Evolutionary conservation across 495 filamentous ascomycete species (phyloP), one percentile per base, ranked within the genome.

Genomic region (Amorphotheca resinae): DNA sequence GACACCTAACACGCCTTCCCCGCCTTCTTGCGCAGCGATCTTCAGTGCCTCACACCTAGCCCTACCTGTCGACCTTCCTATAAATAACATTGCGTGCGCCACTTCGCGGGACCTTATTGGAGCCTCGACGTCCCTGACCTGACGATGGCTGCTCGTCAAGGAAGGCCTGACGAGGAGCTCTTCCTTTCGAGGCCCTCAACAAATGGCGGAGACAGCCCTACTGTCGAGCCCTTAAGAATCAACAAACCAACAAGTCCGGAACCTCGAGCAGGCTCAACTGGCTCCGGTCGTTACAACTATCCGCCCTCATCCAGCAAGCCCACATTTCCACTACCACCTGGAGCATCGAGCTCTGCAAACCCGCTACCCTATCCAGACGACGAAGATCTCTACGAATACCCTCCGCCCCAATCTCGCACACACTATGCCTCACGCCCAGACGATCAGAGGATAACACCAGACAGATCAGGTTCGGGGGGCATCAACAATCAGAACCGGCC

Each of bases 181-280:
- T 89, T 89, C 59, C 69, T 88, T 50, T 71, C 71, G 50, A 64
- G 73, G 12, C 73, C 68, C 23, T 59, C 63, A 15, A 63, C 63
- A 41, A 65, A 66, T 18, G 73, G 79, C 39, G 70, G 65, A 55
- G 68, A 74, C 49, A 78, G 79, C 41, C 81, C 86, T 31, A 80
- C 80, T 2, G 73, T 95, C 45, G 86, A 82, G 44, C 88, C 88
- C 21, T 63, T 95, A 58, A 76, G 86, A 49, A 93, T 95, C 55
- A 79, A 76, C 66, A 93, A 93, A 60, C 69, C 69, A 9, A 56
- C 59, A 56, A 74, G 59, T 62, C 76, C 69, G 33, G 63, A 58
- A 57, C 69, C 64, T 62, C 68, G 55, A 40, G 48, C 52, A 37
- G 52, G 50, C 38, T 58, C 68, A 44, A 54, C 57, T 52, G 41